Conservation (phyloP, 73 alveolate species). For the Blepharisma japonicum region DNA sequence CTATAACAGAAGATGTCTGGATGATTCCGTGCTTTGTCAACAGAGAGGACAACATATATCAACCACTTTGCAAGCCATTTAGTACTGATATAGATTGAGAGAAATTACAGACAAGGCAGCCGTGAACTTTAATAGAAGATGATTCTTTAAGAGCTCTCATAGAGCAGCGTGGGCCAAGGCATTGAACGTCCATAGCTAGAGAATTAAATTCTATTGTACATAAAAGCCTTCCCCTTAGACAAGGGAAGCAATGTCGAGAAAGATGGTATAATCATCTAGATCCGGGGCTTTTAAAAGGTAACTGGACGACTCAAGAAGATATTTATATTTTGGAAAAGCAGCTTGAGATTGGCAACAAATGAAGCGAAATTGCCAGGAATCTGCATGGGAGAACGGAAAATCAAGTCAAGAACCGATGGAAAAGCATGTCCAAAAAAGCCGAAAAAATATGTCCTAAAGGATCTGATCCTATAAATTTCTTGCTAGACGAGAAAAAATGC, state of each 20-base stretch:
- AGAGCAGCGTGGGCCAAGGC: conserved; percentile 20
- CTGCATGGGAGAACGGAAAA: conserved; percentile 84
- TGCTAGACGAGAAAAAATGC: too few species aligned
- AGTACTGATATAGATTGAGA: conserved; percentile 4
- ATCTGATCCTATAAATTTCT: too few species aligned
- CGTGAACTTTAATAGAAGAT: conserved; percentile 42
- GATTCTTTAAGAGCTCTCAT: conserved; percentile 10
- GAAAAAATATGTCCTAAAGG: not conserved
- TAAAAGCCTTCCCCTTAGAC: conserved; percentile 39
- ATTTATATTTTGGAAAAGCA: conserved; percentile 61
- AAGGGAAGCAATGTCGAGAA: conserved; percentile 85
- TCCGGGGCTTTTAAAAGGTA: conserved; percentile 68
- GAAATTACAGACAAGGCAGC: not conserved
- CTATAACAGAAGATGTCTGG: conserved; percentile 26
- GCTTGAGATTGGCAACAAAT: conserved; percentile 72
- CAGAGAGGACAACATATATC: conserved; percentile 24
- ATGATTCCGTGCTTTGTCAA: conserved; percentile 7
- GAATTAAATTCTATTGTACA: conserved; percentile 34
- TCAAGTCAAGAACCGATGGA: conserved; percentile 74
- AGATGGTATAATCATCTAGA: conserved; percentile 79
- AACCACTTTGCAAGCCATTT: conserved; percentile 20
- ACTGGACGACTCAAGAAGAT: conserved; percentile 80
- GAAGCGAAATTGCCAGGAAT: conserved; percentile 71
- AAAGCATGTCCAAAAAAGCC: conserved; percentile 8
- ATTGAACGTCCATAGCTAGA: conserved; percentile 53